phyloP scores from a whole-genome alignment of 305 asterid species.

The Withania somnifera region DNA sequence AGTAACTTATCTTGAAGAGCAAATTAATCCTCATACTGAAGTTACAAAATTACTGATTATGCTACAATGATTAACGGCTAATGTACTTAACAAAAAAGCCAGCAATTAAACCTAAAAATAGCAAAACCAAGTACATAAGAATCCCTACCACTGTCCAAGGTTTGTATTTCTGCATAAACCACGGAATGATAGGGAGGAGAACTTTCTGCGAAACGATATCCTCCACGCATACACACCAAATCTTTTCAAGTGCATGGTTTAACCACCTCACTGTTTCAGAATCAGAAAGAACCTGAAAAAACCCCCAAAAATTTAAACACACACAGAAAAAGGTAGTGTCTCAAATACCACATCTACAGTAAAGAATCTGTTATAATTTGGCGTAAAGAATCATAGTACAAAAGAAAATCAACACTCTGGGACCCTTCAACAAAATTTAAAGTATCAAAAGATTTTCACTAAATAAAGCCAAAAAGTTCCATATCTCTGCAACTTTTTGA shows the following conservation, averaged over 20 bases:
- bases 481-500: not conserved
- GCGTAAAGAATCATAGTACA: not conserved
- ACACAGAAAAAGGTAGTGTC: not conserved
- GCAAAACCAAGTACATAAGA: not conserved
- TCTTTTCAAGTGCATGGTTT: constrained; percentile 75
- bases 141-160: constrained; percentile 95
- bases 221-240: constrained; percentile 89
- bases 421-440: not conserved
- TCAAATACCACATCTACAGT: not conserved
- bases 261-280: constrained; percentile 91
- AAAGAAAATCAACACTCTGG: not conserved
- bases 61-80: not conserved
- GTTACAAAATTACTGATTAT: not conserved
- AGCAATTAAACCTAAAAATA: not conserved
- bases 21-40: not conserved
- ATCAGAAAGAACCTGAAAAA: constrained; percentile 64
- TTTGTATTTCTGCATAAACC: constrained; percentile 87
- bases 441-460: not conserved
- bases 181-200: constrained; percentile 79
- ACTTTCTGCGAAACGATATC: constrained; percentile 86
- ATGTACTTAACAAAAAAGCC: not conserved
- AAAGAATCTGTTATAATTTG: not conserved
- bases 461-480: not conserved
- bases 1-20: not conserved
- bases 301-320: not conserved